phyloP scores from a whole-genome alignment of 169 alveolate genomes.

The Perkinsus chesapeaki region DNA sequence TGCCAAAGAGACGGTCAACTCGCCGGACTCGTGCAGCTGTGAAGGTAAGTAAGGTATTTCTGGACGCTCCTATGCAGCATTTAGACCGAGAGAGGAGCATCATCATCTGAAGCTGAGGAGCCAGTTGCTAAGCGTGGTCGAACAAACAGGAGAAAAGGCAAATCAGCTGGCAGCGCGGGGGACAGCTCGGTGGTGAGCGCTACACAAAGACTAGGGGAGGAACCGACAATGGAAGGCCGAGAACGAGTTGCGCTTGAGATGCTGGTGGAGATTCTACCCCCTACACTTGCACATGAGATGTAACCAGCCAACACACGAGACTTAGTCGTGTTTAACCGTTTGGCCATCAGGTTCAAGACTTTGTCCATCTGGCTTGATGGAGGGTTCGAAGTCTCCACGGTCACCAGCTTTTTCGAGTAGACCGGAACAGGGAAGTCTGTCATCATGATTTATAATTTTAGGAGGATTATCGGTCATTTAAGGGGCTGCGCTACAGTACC shows the following conservation, averaged over 20 bases:
- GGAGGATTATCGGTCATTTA: neutral
- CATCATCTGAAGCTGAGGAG: neutral
- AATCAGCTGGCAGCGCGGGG: too few species aligned
- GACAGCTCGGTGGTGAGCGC: too few species aligned
- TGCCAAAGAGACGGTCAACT: neutral
- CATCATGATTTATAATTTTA: neutral
- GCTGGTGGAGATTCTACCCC: neutral
- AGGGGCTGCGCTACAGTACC: neutral
- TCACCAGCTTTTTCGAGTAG: neutral
- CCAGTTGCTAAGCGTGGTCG: neutral
- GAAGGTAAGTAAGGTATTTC: neutral
- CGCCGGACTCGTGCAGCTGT: neutral
- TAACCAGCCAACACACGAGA: neutral
- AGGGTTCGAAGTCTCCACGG: neutral
- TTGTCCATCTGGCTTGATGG: neutral
- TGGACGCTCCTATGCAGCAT: too few species aligned
- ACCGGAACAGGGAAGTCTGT: neutral
- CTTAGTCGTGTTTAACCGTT: neutral
- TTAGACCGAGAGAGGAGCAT: too few species aligned
- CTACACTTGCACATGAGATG: neutral
- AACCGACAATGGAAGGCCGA: neutral
- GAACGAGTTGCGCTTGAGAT: neutral
- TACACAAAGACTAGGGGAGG: neutral
- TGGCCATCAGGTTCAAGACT: neutral
- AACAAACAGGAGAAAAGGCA: neutral